Evolutionary conservation across 2,329 filamentous ascomycete species (phyloP), one percentile per base, ranked within the genome.

Genomic region (Fusarium sp.): DNA sequence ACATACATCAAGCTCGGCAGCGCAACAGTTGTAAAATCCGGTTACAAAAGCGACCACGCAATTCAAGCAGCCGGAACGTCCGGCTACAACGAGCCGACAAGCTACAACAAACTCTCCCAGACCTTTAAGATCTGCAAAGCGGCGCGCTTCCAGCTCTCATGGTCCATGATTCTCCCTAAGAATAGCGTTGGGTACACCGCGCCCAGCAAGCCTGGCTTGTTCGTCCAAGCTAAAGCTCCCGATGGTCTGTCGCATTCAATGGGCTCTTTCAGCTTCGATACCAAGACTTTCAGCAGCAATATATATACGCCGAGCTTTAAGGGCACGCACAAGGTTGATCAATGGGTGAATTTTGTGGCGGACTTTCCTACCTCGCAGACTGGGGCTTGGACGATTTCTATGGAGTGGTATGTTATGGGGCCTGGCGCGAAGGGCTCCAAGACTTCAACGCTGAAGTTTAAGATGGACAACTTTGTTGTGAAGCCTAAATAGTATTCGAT

Each of bases 51-150:
- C n/a, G 12, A 44, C 15, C 58, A 55, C 18, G 63, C 63, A 1
- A 33, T 63, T 8, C 63, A 63, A 12, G n/a, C 51, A 1, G 7
- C 33, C 0, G 63, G 45, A 18, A 55, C 59, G 3, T 47, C 63
- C 6, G 58, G 33, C 2, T 51, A 22, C 2, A 24, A 65, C 11
- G 47, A 65, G 0, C 63, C 58, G 0, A 24, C n/a, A 5, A 63
- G 47, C 47, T 65, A 65, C 14, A 63, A 65, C 33, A 65, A 41
- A 9, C 38, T 65, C 6, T 38, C 4, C 6, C 63, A 66, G 44
- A 64, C 63, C 6, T 64, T 66, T 26, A 63, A 63, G 6, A 47
- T 55, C 20, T 66, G 63, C 15, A 66, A 66, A 22, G 26, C 63
- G 0, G 17, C 59, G 13, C 39, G 14, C 2, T 66, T 66, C 28